Base-by-base conservation (phyloP, 1,284 basidiomycete species). In the Xerocomus nothofagi region DNA sequence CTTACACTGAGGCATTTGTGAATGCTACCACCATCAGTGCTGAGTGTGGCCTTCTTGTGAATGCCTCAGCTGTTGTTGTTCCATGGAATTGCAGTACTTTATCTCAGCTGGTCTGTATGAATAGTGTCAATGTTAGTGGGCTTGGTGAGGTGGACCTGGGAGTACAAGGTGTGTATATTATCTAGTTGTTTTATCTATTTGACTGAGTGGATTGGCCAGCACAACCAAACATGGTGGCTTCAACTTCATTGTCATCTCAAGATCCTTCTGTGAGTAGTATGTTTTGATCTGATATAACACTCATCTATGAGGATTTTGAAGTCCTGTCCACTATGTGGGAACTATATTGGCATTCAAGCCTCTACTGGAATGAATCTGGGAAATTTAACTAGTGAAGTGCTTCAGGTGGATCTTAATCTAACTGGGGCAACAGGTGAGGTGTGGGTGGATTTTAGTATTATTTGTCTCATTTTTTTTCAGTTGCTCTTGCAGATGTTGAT, bases 21-120 rank as follows among this genome's bases (percentile, higher is more conserved):
- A 47, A 59, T 29, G 44, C 36, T 10, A 49, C 56, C 12, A 48
- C 36, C 1, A 45, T 60, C 3, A 41, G 1, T 38, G 38, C 50
- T 24, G 6, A 55, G 2, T 57, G 56, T 41, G 55, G 58, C 31
- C 21, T 57, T 1, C 26, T 45, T n/a, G 29, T 36, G n/a, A 45
- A 40, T 39, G 14, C 20, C 23, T 39, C 44, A 29, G 36, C 17
- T n/a, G n/a, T n/a, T n/a, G n/a, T 21, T 44, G 37, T 11, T 7
- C 24, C 26, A 7, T 30, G 27, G 26, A 21, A 45, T 2, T 9
- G 18, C 11, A 18, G 9, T 30, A 3, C 11, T 3, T 10, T 10
- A 0, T 15, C 12, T 45, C n/a, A n/a, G n/a, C n/a, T n/a, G n/a
- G n/a, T n/a, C n/a, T n/a, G n/a, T n/a, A n/a, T n/a, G n/a, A n/a